Conservation (phyloP, 2,329 filamentous ascomycete genomes). For the Dactylellina cionopaga region DNA sequence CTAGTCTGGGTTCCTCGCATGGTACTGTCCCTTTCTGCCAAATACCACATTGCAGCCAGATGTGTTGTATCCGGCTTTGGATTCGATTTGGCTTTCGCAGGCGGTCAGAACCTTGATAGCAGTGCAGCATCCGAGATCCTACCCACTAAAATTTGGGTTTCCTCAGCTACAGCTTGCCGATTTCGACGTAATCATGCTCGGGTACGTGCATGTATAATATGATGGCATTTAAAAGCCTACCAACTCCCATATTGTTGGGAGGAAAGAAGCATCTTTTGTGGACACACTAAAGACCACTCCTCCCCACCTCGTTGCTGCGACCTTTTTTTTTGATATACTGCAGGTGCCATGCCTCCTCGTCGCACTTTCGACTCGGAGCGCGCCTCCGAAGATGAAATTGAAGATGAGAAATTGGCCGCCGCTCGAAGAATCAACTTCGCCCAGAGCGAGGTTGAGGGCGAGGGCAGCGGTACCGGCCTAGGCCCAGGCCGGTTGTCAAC, state of each 20-base stretch:
- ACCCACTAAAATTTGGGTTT: constrained; percentile 33
- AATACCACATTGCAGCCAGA: constrained; percentile 48
- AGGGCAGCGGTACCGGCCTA: background rate
- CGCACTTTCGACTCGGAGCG: constrained; percentile 46
- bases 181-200: constrained; percentile 24
- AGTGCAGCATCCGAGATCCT: constrained; percentile 40
- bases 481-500: background rate
- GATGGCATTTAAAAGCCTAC: constrained; percentile 32
- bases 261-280: constrained; percentile 12
- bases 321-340: constrained; percentile 15
- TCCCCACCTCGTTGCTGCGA: constrained; percentile 11
- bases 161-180: background rate
- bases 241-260: constrained; percentile 21
- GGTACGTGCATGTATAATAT: constrained; percentile 28
- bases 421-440: constrained; percentile 33
- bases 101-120: constrained; percentile 46
- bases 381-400: constrained; percentile 27
- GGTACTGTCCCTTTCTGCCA: constrained; percentile 37
- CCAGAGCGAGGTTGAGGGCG: constrained; percentile 7
- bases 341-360: constrained; percentile 41
- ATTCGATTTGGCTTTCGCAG: constrained; percentile 47
- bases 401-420: constrained; percentile 44
- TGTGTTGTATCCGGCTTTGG: constrained; percentile 43
- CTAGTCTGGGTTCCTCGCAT: too few relatives aligned
- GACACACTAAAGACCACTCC: constrained; percentile 19